A percentile compares a stretch with the other conserved stretches of the same genome.
phyloP scores from a whole-genome alignment of 768 basidiomycete genomes.

The Boletus vermiculosoides region DNA sequence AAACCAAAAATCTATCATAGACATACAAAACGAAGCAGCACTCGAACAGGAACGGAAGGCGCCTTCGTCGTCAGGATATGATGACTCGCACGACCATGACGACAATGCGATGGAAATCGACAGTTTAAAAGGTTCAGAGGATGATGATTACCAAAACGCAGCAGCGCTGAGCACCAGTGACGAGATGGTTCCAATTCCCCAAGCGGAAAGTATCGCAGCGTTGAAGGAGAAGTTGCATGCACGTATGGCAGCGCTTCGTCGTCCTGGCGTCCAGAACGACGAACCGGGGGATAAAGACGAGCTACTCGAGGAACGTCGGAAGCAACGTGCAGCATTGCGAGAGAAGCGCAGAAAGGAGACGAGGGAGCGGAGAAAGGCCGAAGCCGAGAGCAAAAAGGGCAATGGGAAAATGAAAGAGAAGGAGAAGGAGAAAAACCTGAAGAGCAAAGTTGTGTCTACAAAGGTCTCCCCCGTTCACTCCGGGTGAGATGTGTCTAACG shows the following conservation, averaged over 20 bases:
- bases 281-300: conserved; percentile 73
- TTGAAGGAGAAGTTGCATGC: conserved; percentile 75
- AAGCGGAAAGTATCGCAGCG: conserved; percentile 55
- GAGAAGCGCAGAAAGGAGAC: conserved; percentile 85
- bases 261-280: conserved; percentile 33
- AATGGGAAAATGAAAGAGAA: conserved; percentile 48
- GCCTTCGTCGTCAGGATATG: conserved; percentile 11
- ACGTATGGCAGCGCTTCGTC: conserved; percentile 68
- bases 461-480: conserved; percentile 45
- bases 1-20: conserved; percentile 76
- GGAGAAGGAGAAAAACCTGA: conserved; percentile 48
- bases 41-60: conserved; percentile 34
- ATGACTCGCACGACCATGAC: conserved; percentile 29
- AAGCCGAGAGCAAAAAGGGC: conserved; percentile 57
- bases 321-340: conserved; percentile 75
- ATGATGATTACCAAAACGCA: not conserved
- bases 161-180: conserved; percentile 9
- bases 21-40: conserved; percentile 63
- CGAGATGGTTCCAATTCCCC: conserved; percentile 62
- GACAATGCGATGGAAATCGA: conserved; percentile 32
- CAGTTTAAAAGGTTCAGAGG: conserved; percentile 30
- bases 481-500: not conserved
- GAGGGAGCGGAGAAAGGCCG: conserved; percentile 72
- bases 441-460: conserved; percentile 43
- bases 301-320: conserved; percentile 74